Percentiles rank a stretch among this genome's conserved stretches.
Conservation (phyloP, 108 stramenopile species). For the Aurantiochytrium sp. region DNA sequence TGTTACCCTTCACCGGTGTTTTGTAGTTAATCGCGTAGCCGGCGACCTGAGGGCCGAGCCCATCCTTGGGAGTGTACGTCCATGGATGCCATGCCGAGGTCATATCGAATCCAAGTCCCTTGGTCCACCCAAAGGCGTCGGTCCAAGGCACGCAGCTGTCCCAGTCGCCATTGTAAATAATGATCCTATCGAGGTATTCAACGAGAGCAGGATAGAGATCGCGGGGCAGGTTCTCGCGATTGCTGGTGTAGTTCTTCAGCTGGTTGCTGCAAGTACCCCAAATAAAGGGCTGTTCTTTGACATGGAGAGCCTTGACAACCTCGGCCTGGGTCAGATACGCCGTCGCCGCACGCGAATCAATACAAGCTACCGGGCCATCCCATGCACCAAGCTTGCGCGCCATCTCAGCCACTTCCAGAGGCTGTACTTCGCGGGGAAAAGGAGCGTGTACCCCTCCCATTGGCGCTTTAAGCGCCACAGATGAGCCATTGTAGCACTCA, state of each 20-base stretch:
- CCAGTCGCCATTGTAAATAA: conserved; percentile 42
- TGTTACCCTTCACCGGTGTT: background rate
- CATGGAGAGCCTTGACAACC: conserved; percentile 32
- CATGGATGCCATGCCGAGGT: conserved; percentile 29
- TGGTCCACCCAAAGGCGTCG: conserved; percentile 35
- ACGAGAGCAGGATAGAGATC: conserved; percentile 37
- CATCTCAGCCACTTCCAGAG: background rate
- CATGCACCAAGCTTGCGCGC: background rate
- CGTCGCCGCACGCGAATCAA: conserved; percentile 20
- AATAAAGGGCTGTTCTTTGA: background rate
- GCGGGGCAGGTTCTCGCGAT: conserved; percentile 34
- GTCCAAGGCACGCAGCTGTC: conserved; percentile 49
- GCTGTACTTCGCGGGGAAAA: background rate
- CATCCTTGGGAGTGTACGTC: conserved; percentile 10
- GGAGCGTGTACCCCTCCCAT: background rate
- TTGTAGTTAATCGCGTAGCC: conserved; percentile 29
- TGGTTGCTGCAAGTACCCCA: conserved; percentile 17
- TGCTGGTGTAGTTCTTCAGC: conserved; percentile 30
- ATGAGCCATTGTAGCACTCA: conserved; percentile 20
- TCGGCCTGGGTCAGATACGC: conserved; percentile 25
- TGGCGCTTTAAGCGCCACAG: background rate
- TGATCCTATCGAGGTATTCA: conserved; percentile 22
- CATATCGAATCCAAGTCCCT: conserved; percentile 13
- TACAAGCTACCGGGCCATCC: conserved; percentile 35
- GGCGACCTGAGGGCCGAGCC: conserved; percentile 18